phyloP scores from a whole-genome alignment of 1,284 basidiomycete genomes.

The Apiotrichum montevideense region DNA sequence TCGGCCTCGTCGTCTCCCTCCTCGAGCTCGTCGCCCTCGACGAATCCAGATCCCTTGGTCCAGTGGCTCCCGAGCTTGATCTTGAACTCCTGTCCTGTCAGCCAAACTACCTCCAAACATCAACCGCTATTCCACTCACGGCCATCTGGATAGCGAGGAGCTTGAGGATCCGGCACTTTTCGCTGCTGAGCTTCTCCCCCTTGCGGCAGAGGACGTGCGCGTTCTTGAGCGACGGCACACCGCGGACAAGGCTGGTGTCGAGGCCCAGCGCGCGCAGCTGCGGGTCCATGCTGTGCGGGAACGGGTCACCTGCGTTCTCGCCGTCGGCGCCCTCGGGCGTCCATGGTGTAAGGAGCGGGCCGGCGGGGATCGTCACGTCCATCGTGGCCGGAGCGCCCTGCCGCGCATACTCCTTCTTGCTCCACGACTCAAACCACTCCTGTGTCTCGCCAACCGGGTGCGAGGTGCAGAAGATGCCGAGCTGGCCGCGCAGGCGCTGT shows the following conservation, averaged over 20 bases:
- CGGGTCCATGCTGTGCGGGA: conserved; percentile 94
- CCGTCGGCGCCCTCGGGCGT: conserved; percentile 50
- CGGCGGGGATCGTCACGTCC: conserved; percentile 67
- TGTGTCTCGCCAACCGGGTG: conserved; percentile 78
- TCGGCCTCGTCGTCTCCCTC: conserved; percentile 21
- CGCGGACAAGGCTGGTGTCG: conserved; percentile 73
- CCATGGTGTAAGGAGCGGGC: conserved; percentile 50
- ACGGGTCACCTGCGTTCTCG: conserved; percentile 61
- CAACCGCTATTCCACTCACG: conserved; percentile 25
- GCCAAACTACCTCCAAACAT: neutral
- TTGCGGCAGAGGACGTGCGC: conserved; percentile 80
- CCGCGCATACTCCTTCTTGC: conserved; percentile 85
- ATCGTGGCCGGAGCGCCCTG: conserved; percentile 72
- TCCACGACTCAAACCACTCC: conserved; percentile 91
- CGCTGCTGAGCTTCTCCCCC: conserved; percentile 69
- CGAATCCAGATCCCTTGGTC: conserved; percentile 61
- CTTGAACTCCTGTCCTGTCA: conserved; percentile 52
- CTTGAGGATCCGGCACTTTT: conserved; percentile 85
- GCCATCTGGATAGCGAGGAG: conserved; percentile 81
- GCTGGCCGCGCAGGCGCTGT: conserved; percentile 85
- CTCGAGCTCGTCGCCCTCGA: conserved; percentile 56
- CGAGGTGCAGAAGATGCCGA: conserved; percentile 88
- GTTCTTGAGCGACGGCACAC: conserved; percentile 75
- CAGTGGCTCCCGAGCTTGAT: conserved; percentile 67
- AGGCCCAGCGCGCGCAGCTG: conserved; percentile 89